A percentile compares a stretch with the other conserved stretches of the same genome.
phyloP scores from a whole-genome alignment of 2,329 filamentous ascomycete genomes.

The Aspergillus pseudoterreus region DNA sequence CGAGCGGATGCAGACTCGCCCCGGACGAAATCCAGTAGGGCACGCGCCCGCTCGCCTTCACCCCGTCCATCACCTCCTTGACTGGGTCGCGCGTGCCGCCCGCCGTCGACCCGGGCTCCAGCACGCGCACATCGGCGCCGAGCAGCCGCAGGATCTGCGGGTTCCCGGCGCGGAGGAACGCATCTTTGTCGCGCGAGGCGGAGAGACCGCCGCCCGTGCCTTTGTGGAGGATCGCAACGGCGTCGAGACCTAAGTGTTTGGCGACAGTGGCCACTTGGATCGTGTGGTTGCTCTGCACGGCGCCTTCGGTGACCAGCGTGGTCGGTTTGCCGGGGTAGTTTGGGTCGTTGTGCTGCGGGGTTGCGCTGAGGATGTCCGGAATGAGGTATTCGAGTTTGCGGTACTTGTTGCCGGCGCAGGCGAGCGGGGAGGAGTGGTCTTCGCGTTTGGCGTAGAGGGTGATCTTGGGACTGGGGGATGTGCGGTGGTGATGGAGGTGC shows the following conservation, averaged over 20 bases:
- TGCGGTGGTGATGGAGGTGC: constrained; percentile 6
- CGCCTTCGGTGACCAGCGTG: constrained; percentile 34
- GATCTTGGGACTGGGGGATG: constrained; percentile 11
- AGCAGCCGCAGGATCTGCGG: constrained; percentile 27
- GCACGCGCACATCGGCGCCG: constrained; percentile 45
- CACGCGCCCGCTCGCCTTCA: constrained; percentile 14
- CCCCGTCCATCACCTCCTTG: constrained; percentile 19
- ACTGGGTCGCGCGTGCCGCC: constrained; percentile 32
- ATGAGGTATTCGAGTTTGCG: constrained; percentile 37
- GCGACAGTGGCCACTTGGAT: constrained; percentile 32
- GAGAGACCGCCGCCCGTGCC: constrained; percentile 25
- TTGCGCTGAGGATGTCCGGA: constrained; percentile 27
- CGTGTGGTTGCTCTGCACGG: constrained; percentile 36
- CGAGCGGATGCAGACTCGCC: constrained; percentile 30
- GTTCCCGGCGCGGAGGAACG: constrained; percentile 24
- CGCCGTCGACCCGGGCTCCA: constrained; percentile 54
- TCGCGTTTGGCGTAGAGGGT: constrained; percentile 31
- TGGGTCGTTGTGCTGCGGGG: constrained; percentile 13
- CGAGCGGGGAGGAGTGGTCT: constrained; percentile 32
- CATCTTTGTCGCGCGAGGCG: constrained; percentile 11
- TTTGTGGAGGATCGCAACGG: constrained; percentile 25
- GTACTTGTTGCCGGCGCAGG: constrained; percentile 36
- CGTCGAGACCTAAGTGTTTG: constrained; percentile 22
- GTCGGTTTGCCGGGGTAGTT: constrained; percentile 15
- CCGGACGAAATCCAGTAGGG: constrained; percentile 37